Evolutionary conservation across 1,284 basidiomycete genomes (phyloP), one percentile per base, ranked within the genome.

Genomic region (Boletus smithii): DNA sequence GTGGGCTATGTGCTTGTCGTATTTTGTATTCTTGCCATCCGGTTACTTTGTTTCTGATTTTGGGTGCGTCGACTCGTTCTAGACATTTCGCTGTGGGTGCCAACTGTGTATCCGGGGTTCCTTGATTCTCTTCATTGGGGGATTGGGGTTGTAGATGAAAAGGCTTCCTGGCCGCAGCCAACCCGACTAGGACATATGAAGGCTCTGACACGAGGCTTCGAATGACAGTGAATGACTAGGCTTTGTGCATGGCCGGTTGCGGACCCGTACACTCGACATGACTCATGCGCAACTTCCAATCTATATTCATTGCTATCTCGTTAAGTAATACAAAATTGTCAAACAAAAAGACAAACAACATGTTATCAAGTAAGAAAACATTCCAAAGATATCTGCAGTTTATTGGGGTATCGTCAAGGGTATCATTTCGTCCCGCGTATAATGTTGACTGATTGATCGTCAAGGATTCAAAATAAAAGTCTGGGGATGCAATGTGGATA

Each of bases 401-500:
- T 16, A 50, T n/a, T 30, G 31, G 52, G 57, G 56, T 65, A 65
- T 60, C 17, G 23, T 36, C 32, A 50, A 29, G 58, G 60, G 62
- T 64, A 61, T 60, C 44, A 8, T 24, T 31, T 46, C 48, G 43
- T 51, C 33, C 47, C 27, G 39, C 50, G 46, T 40, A 38, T 40
- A 36, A 43, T 53, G 34, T 17, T 37, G 39, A 26, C 29, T 13
- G 18, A 4, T 31, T 35, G 37, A 36, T 43, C 33, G 49, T n/a
- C n/a, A n/a, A n/a, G 9, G 4, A 29, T 20, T 32, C 26, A 41
- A 46, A 27, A 8, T 4, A 30, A 20, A 23, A 40, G 32, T 29
- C n/a, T 29, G 31, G 32, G 30, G 33, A 50, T 50, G 47, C 29
- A 39, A 41, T 34, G 36, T 41, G 36, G 34, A 44, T 18, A 39